These are phyloP conservation scores for Litsea cubeba DNA, from an alignment of 164 flowering plant genomes.

Conservation along the genomic window DNA sequence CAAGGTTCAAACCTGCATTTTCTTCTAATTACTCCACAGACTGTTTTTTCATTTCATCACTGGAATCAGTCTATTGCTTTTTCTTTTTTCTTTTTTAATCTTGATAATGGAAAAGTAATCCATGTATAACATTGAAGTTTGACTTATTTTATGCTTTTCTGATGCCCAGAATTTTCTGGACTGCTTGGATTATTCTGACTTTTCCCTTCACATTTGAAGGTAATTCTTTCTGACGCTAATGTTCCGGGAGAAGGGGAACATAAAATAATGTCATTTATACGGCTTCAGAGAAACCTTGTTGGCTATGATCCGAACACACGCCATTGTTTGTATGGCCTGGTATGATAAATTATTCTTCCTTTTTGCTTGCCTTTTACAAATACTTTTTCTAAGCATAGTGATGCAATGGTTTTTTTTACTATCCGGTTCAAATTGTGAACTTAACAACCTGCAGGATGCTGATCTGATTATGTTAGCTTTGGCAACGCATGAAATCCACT, in stretches of 20 bases:
- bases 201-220: conserved; percentile 20
- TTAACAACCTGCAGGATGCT: conserved; percentile 41
- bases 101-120: too few relatives aligned
- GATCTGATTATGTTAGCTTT: conserved; percentile 54
- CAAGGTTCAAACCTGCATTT: conserved; percentile 11
- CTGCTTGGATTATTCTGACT: background rate
- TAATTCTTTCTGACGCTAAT: conserved; percentile 47
- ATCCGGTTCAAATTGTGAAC: background rate
- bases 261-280: conserved; percentile 46
- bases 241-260: conserved; percentile 66
- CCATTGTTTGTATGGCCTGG: conserved; percentile 54
- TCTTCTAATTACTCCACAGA: background rate
- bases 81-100: too few relatives aligned
- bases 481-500: conserved; percentile 40
- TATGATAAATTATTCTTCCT: conserved; percentile 12
- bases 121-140: too few relatives aligned
- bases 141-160: too few relatives aligned
- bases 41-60: background rate
- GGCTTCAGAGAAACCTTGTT: conserved; percentile 27
- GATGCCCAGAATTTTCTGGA: background rate
- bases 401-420: background rate
- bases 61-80: background rate
- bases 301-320: conserved; percentile 42
- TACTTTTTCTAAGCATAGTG: background rate
- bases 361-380: too few relatives aligned